Percentiles rank a stretch among this genome's conserved stretches.
phyloP scores from a whole-genome alignment of 805 yeast species.

The Schizosaccharomyces japonicus region DNA sequence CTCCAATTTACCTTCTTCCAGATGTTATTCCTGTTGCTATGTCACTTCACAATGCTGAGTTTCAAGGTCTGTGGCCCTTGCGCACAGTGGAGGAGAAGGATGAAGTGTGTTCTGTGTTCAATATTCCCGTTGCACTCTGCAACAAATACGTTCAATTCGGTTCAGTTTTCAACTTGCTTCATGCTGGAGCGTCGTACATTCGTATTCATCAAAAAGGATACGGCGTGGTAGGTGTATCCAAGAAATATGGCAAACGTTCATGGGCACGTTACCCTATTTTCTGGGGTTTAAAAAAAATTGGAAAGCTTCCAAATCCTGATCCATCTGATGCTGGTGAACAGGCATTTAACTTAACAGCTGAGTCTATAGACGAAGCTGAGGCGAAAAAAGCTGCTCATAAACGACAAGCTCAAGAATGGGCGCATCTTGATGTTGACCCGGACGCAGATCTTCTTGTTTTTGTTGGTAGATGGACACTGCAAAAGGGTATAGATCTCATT shows the following conservation, averaged over 20 bases:
- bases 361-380: not conserved
- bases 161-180: slow-evolving; percentile 3
- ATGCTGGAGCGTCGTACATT: slow-evolving; percentile 2
- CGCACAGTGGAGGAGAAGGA: slow-evolving; percentile 4
- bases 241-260: slow-evolving; percentile 5
- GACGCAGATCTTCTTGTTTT: slow-evolving; percentile 3
- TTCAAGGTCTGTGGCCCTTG: slow-evolving; percentile 5
- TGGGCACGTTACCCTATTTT: slow-evolving; percentile 6
- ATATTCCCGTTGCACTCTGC: not conserved
- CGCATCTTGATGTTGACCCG: not conserved
- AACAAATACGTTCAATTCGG: slow-evolving; percentile 5
- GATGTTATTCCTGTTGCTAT: slow-evolving; percentile 3
- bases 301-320: slow-evolving; percentile 6
- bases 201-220: slow-evolving; percentile 4
- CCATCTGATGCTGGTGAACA: slow-evolving; percentile 3
- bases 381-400: not conserved
- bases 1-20: slow-evolving; percentile 3
- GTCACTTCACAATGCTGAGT: slow-evolving; percentile 4
- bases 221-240: slow-evolving; percentile 5
- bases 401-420: slow-evolving; percentile 5
- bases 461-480: slow-evolving; percentile 5
- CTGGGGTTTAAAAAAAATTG: slow-evolving; percentile 5
- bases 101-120: slow-evolving; percentile 3
- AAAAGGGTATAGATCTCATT: slow-evolving; percentile 5
- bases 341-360: no score